Evolutionary conservation across 352 stramenopile species (phyloP).

Genomic region (Globisporangium orthogonon): DNA sequence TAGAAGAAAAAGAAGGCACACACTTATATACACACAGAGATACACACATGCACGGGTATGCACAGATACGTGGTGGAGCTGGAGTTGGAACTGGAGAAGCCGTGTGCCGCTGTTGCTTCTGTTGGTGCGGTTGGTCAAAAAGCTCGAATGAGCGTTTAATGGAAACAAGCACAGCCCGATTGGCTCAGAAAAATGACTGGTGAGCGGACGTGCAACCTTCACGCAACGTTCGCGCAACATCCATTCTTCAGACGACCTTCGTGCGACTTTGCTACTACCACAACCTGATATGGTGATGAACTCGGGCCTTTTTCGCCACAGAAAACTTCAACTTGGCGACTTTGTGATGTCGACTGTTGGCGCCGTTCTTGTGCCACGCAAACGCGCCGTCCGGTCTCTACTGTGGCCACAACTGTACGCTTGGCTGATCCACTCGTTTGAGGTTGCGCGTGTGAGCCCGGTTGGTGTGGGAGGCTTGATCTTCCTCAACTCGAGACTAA

Average conservation of each 20-base stretch:
- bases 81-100: background rate
- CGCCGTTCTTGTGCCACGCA: too few species aligned
- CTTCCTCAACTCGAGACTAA: too few species aligned
- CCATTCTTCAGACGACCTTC: too few species aligned
- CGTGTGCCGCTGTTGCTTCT: background rate
- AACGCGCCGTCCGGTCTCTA: too few species aligned
- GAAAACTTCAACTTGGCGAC: too few species aligned
- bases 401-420: too few species aligned
- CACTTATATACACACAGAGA: background rate
- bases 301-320: too few species aligned
- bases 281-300: background rate
- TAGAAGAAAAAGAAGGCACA: background rate
- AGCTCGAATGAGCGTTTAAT: background rate
- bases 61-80: background rate
- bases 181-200: background rate
- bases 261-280: background rate
- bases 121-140: background rate
- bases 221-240: too few species aligned
- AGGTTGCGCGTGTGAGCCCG: too few species aligned
- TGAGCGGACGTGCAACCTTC: background rate
- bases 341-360: too few species aligned
- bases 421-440: too few species aligned
- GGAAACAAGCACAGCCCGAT: background rate
- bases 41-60: background rate
- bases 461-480: too few species aligned